A percentile compares a stretch with the other conserved stretches of the same genome.
These are phyloP conservation scores for Lipomyces oligophaga DNA, from an alignment of 805 yeast genomes.

Conservation along the genomic window DNA sequence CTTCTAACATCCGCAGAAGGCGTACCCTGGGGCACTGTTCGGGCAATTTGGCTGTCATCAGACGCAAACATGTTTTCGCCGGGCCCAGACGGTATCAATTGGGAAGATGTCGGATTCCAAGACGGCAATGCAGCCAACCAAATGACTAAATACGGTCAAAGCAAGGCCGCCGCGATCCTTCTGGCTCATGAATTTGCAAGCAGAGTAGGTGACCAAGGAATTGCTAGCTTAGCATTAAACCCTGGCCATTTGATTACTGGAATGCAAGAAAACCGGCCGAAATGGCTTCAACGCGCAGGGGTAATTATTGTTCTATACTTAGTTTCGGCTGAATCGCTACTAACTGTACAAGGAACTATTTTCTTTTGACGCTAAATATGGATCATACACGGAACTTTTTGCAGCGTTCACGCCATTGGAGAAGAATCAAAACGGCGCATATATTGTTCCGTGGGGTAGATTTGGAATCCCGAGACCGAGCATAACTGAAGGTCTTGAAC, in stretches of 20 bases:
- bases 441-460: slow-evolving; percentile 45
- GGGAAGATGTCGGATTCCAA: slow-evolving; percentile 37
- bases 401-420: slow-evolving; percentile 43
- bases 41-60: slow-evolving; percentile 49
- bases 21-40: slow-evolving; percentile 33
- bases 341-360: slow-evolving; percentile 7
- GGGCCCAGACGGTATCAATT: slow-evolving; percentile 38
- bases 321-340: background rate
- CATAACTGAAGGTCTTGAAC: slow-evolving; percentile 8
- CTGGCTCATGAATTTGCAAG: slow-evolving; percentile 18
- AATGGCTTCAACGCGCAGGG: slow-evolving; percentile 21
- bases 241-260: slow-evolving; percentile 25
- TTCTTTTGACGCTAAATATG: slow-evolving; percentile 34
- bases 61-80: slow-evolving; percentile 38
- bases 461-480: slow-evolving; percentile 33
- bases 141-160: slow-evolving; percentile 40
- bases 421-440: slow-evolving; percentile 37
- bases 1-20: slow-evolving; percentile 37
- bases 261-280: slow-evolving; percentile 28
- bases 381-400: slow-evolving; percentile 46
- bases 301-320: slow-evolving; percentile 1
- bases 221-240: slow-evolving; percentile 22
- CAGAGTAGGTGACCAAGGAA: slow-evolving; percentile 3
- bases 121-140: slow-evolving; percentile 2
- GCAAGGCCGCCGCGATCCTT: slow-evolving; percentile 42